phyloP scores from a whole-genome alignment of 2,329 filamentous ascomycete species.

The Pseudogymnoascus sp. region DNA sequence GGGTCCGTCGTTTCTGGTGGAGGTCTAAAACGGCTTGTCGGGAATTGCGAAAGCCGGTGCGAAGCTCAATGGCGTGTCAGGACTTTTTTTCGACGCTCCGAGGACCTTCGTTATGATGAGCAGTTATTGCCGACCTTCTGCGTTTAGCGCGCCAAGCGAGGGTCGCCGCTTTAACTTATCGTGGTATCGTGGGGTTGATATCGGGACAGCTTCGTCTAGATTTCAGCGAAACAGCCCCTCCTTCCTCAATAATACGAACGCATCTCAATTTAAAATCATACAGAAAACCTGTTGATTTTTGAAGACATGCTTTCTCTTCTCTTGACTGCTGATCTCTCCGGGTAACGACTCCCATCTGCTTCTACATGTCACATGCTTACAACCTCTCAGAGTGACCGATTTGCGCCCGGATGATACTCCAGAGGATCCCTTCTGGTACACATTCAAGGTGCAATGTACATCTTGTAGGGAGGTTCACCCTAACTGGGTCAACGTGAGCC shows the following conservation, averaged over 20 bases:
- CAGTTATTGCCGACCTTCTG: conserved; percentile 1
- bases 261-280: background rate
- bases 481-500: conserved; percentile 78
- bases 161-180: background rate
- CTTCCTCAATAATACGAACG: conserved; percentile 3
- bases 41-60: background rate
- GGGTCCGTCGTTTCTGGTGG: conserved; percentile 14
- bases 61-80: background rate
- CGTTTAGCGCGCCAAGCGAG: conserved; percentile 6
- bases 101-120: background rate
- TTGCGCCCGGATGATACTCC: conserved; percentile 76
- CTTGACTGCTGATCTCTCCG: conserved; percentile 61
- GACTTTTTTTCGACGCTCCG: background rate
- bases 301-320: conserved; percentile 56
- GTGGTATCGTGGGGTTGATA: background rate
- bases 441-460: conserved; percentile 97
- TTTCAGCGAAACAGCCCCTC: background rate
- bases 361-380: conserved; percentile 12
- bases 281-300: background rate
- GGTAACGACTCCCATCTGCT: conserved; percentile 40
- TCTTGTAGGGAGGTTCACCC: conserved; percentile 87
- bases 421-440: conserved; percentile 87
- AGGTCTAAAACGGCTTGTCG: conserved; percentile 1
- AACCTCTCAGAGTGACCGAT: conserved; percentile 67
- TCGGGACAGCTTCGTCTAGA: background rate